These are phyloP conservation scores for Phaffomyces antillensis DNA, from an alignment of 805 yeast genomes.

Conservation along the genomic window DNA sequence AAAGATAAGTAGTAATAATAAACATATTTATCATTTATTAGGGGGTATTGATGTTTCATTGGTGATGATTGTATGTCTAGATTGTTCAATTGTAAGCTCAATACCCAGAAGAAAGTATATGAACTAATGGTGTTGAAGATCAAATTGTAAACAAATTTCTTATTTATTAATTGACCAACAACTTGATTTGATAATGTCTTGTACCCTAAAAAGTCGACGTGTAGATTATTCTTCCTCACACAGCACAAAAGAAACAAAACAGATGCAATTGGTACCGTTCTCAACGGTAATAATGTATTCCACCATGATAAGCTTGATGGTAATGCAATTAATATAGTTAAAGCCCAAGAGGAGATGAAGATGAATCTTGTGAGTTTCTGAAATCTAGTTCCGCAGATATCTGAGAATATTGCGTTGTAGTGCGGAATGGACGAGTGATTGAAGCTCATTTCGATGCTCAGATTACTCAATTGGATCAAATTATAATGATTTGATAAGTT, in stretches of 20 bases:
- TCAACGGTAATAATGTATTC: slow-evolving; percentile 23
- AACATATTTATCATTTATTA: slow-evolving; percentile 36
- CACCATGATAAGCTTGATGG: slow-evolving; percentile 20
- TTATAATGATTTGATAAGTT: too few relatives aligned
- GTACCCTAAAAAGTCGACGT: slow-evolving; percentile 30
- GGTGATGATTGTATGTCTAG: slow-evolving; percentile 24
- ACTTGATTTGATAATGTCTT: slow-evolving; percentile 23
- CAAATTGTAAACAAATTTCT: slow-evolving; percentile 19
- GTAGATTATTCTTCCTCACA: slow-evolving; percentile 33
- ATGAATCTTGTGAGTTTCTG: slow-evolving; percentile 32
- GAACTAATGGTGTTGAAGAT: slow-evolving; percentile 19
- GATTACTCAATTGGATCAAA: neutral
- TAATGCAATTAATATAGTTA: slow-evolving; percentile 21
- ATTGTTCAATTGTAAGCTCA: slow-evolving; percentile 17
- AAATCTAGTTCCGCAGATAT: slow-evolving; percentile 33
- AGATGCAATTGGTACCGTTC: slow-evolving; percentile 22
- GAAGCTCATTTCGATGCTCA: neutral
- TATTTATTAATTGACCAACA: slow-evolving; percentile 19
- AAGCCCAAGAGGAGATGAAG: slow-evolving; percentile 22
- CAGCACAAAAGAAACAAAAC: slow-evolving; percentile 29
- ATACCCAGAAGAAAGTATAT: slow-evolving; percentile 18
- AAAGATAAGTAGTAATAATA: slow-evolving; percentile 42
- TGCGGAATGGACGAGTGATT: slow-evolving; percentile 19
- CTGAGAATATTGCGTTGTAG: slow-evolving; percentile 33
- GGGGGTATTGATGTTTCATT: slow-evolving; percentile 33